Base-by-base conservation (phyloP, 176 grass and related monocot genomes). In the Calamus simplicifolius region DNA sequence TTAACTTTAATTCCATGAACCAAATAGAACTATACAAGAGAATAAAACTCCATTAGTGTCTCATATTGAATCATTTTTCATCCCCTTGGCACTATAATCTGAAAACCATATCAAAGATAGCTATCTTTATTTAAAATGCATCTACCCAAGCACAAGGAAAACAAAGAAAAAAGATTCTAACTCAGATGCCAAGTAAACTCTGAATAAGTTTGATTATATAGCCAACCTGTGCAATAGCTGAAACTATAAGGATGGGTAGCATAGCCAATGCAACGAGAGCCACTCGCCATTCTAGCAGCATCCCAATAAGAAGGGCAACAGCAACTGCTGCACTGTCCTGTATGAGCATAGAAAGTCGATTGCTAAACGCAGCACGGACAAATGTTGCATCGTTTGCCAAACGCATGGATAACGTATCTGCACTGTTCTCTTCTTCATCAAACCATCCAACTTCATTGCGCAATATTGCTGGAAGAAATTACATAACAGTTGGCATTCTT, bases 371-470 rank as follows among this genome's bases (percentile, higher is more conserved):
- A 63, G 94, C 94, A 51, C 94, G 94, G 30, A 98, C 94, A 79
- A 92, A 93, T 61, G 94, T 98, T 59, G 94, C 94, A 83, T 98
- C 94, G 65, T 98, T 98, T 48, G 94, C 94, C 23, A 92, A 63
- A 53, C 81, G 94, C 94, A 98, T 98, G 62, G 94, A 98, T 38
- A 92, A 51, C 48, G 81, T 80, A 69, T 98, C 94, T 54, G 88
- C 94, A 72, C 82, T 98, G 54, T 98, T 98, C 59, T 92, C 93
- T 57, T 98, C 94, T 81, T 89, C 89, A 58, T 98, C 94, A 76
- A 93, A 98, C 94, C 94, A 98, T 57, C 81, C 94, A 77, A 83
- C 82, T 87, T 98, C 94, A 85, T 92, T 98, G 50, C 81, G 79
- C 53, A 98, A 58, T 70, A 98, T 98, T 57, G 94, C 94, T 98